Conservation (phyloP, 2,329 filamentous ascomycete genomes). For the Phialophora expanda region DNA sequence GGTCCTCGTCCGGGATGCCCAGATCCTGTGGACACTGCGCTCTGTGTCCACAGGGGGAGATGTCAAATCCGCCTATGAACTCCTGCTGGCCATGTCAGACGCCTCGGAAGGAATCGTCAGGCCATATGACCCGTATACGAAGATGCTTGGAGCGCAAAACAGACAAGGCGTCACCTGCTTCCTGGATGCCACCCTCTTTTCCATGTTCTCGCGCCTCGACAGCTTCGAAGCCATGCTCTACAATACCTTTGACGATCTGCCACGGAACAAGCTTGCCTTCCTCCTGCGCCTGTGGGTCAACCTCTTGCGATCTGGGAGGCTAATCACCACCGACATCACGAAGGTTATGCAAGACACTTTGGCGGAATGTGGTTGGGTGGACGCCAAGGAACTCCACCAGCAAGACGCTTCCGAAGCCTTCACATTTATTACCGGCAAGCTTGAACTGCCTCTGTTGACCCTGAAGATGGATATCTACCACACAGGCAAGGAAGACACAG, state of each 20-base stretch:
- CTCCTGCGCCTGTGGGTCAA: conserved; percentile 91
- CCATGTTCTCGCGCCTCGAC: conserved; percentile 90
- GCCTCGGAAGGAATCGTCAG: conserved; percentile 79
- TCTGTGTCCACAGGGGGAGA: conserved; percentile 71
- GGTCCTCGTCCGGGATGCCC: conserved; percentile 62
- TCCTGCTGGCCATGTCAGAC: conserved; percentile 78
- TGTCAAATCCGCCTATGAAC: conserved; percentile 72
- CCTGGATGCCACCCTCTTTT: conserved; percentile 85
- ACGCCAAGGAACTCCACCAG: conserved; percentile 76
- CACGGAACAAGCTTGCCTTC: conserved; percentile 73
- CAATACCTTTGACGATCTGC: conserved; percentile 74
- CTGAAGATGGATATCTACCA: conserved; percentile 95
- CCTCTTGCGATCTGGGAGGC: conserved; percentile 78
- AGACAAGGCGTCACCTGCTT: conserved; percentile 90
- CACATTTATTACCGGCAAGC: conserved; percentile 86
- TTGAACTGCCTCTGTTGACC: conserved; percentile 84
- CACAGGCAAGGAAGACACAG: conserved; percentile 78
- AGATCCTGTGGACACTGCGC: conserved; percentile 66
- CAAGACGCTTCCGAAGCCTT: conserved; percentile 97
- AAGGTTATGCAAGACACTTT: conserved; percentile 80
- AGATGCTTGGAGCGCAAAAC: conserved; percentile 85
- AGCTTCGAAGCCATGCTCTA: conserved; percentile 93
- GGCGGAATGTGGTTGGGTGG: conserved; percentile 84
- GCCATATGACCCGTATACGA: conserved; percentile 72
- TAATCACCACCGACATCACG: conserved; percentile 88